A percentile compares a stretch with the other conserved stretches of the same genome.
Evolutionary conservation across 345 rosid genomes (phyloP).

Genomic region (Corchorus olitorius): DNA sequence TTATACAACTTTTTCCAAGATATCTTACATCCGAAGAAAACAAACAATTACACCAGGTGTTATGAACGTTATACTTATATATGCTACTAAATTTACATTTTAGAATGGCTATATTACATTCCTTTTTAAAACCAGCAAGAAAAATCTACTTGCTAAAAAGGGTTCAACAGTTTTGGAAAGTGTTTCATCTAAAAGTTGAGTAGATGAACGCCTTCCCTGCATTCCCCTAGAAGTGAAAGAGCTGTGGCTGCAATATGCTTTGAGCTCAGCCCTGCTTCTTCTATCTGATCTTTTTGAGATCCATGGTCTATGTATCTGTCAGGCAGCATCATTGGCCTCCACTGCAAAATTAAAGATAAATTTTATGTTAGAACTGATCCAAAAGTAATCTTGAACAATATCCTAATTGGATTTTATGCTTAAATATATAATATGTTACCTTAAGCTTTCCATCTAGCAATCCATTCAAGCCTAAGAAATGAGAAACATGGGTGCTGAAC

Average conservation of each 20-base stretch:
- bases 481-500: constrained; percentile 49
- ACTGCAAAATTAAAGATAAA: constrained; percentile 30
- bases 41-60: no score
- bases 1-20: no score
- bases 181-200: neutral
- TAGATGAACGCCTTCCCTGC: constrained; percentile 19
- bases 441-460: constrained; percentile 48
- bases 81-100: no score
- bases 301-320: constrained; percentile 61
- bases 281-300: constrained; percentile 40
- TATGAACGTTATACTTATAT: no score
- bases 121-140: no score
- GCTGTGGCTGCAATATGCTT: constrained; percentile 48
- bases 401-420: neutral
- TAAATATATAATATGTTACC: constrained; percentile 22
- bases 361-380: neutral
- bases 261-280: constrained; percentile 45
- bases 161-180: neutral
- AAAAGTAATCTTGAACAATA: neutral
- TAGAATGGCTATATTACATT: no score
- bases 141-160: no score
- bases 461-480: constrained; percentile 46
- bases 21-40: no score
- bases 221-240: constrained; percentile 25
- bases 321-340: constrained; percentile 55